A percentile compares a stretch with the other conserved stretches of the same genome.
These are phyloP conservation scores for Eutrema salsugineum DNA, from an alignment of 441 rosid species.

Conservation along the genomic window DNA sequence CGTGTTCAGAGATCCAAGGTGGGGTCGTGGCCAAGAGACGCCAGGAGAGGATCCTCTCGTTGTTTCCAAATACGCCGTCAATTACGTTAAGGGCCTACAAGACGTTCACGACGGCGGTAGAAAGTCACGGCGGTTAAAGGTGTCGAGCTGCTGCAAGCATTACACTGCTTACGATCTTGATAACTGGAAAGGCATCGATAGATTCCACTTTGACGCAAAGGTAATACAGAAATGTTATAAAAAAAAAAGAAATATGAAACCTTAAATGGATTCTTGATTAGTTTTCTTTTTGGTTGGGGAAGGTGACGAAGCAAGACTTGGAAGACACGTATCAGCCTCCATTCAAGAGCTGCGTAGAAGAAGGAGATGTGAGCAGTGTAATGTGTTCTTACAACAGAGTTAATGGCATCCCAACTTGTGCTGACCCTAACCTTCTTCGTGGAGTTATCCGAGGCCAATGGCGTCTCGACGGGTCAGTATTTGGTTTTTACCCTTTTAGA, in stretches of 20 bases:
- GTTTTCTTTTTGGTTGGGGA: background rate
- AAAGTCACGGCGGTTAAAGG: conserved; percentile 36
- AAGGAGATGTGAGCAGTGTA: conserved; percentile 51
- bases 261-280: background rate
- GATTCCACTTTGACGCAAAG: conserved; percentile 41
- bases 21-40: conserved; percentile 52
- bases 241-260: background rate
- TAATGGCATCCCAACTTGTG: conserved; percentile 45
- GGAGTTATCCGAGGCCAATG: conserved; percentile 39
- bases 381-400: conserved; percentile 52
- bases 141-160: conserved; percentile 53
- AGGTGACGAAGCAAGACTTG: conserved; percentile 51
- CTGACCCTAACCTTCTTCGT: conserved; percentile 37
- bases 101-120: conserved; percentile 18
- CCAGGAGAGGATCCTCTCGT: conserved; percentile 55
- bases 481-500: background rate
- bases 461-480: conserved; percentile 37
- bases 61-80: conserved; percentile 37
- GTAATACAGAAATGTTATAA: background rate
- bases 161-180: conserved; percentile 49
- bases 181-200: conserved; percentile 40
- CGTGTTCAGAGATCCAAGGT: conserved; percentile 45
- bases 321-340: conserved; percentile 44
- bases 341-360: conserved; percentile 46
- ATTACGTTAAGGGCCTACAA: conserved; percentile 45